Percentiles rank a stretch among this genome's conserved stretches.
Conservation (phyloP, 805 yeast genomes). For the Candida ortonii region DNA sequence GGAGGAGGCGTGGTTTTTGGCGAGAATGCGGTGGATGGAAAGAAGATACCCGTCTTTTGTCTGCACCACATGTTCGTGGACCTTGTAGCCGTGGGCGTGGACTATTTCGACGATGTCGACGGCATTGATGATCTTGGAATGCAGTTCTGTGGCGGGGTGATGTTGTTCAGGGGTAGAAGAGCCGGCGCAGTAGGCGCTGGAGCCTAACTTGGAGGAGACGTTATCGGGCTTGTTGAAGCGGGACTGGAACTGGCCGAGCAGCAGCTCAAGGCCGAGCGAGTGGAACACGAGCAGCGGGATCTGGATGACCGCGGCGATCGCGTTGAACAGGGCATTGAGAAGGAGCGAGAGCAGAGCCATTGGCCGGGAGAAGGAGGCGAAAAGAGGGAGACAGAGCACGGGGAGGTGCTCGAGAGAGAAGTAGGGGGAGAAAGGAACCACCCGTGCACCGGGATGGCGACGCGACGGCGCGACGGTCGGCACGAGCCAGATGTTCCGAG, state of each 20-base stretch:
- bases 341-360: constrained; percentile 1
- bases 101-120: constrained; percentile 34
- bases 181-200: not conserved
- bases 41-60: constrained; percentile 80
- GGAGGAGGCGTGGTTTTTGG: constrained; percentile 18
- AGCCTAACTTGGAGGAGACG: constrained; percentile 11
- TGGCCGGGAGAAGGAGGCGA: too few species aligned
- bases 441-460: too few species aligned
- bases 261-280: constrained; percentile 20
- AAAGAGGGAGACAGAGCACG: too few species aligned
- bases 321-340: constrained; percentile 6
- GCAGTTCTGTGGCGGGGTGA: constrained; percentile 7
- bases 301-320: constrained; percentile 17
- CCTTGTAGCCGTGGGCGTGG: constrained; percentile 52
- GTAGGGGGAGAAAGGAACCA: too few species aligned
- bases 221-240: constrained; percentile 23
- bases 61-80: constrained; percentile 74
- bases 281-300: constrained; percentile 24
- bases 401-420: too few species aligned
- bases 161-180: not conserved
- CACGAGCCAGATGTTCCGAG: too few species aligned
- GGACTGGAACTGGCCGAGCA: constrained; percentile 13
- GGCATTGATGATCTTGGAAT: constrained; percentile 22
- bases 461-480: too few species aligned
- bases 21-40: constrained; percentile 64